A percentile compares a stretch with the other conserved stretches of the same genome.
Conservation (phyloP, 768 basidiomycete species). For the Dentipellis sp. region DNA sequence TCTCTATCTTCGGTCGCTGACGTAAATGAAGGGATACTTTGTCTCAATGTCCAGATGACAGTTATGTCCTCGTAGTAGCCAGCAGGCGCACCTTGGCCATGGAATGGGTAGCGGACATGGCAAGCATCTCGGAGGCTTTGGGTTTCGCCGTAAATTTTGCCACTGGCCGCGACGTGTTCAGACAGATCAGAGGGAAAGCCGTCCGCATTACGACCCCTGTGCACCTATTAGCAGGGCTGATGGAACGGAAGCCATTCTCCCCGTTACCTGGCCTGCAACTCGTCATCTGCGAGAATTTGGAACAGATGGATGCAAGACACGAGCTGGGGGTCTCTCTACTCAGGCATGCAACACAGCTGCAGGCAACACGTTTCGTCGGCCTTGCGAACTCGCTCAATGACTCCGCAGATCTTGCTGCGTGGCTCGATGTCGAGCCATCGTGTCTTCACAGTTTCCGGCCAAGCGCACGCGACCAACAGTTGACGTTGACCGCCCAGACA, state of each 20-base stretch:
- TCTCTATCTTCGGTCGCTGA: slow-evolving; percentile 6
- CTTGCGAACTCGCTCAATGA: slow-evolving; percentile 75
- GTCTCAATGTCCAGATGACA: slow-evolving; percentile 27
- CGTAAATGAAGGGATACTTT: slow-evolving; percentile 44
- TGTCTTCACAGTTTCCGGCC: slow-evolving; percentile 74
- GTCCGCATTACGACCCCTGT: slow-evolving; percentile 52
- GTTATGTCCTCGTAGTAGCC: slow-evolving; percentile 54
- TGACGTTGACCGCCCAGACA: slow-evolving; percentile 57
- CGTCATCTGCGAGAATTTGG: slow-evolving; percentile 78
- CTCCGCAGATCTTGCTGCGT: slow-evolving; percentile 68
- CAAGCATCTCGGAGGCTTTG: slow-evolving; percentile 25
- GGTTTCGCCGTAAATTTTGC: slow-evolving; percentile 32
- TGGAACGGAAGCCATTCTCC: slow-evolving; percentile 17
- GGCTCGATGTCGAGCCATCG: slow-evolving; percentile 64
- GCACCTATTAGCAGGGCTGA: slow-evolving; percentile 38
- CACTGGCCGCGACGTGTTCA: slow-evolving; percentile 24
- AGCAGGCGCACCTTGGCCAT: slow-evolving; percentile 48
- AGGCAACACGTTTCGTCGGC: slow-evolving; percentile 66
- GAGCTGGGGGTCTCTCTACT: slow-evolving; percentile 77
- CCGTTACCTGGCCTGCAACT: slow-evolving; percentile 42
- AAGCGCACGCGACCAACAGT: slow-evolving; percentile 71
- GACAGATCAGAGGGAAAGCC: slow-evolving; percentile 28
- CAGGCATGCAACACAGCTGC: slow-evolving; percentile 50
- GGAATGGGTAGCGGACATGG: slow-evolving; percentile 48
- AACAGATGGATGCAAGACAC: slow-evolving; percentile 72